Base-by-base conservation (phyloP, 2,329 filamentous ascomycete genomes). In the Penicillium sp. region DNA sequence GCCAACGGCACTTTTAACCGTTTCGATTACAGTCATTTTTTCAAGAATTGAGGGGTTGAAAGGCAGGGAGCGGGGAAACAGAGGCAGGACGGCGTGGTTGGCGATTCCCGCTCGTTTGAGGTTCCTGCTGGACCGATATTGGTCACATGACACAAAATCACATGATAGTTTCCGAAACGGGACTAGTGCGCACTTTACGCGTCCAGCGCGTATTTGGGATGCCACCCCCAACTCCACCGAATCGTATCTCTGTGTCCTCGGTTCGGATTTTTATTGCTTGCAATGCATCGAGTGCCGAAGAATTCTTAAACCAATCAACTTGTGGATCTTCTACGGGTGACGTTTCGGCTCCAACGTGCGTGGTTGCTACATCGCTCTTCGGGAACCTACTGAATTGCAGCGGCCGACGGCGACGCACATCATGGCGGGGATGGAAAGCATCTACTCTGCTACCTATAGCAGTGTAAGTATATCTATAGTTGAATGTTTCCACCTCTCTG, bases 371-470 rank as follows among this genome's bases (percentile, higher is more conserved):
- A 55, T 61, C 59, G 50, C 57, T 64, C 54, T 54, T 61, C 58
- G 58, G 58, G 55, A 68, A 62, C 57, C 56, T 59, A 60, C 57
- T 66, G 61, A 59, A 61, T 60, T 31, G 45, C 44, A 43, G 60
- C 58, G 59, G 56, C 58, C 55, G 53, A 61, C 60, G 57, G 57
- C 60, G 56, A 66, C 62, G 48, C 56, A 58, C 63, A 67, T 63
- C 56, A 73, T 73, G 71, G 70, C 70, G 59, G 67, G 61, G n/a
- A 67, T 69, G 55, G 67, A 69, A 38, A 70, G 79, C 59, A 82
- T 87, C 56, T 87, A 86, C 71, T 84, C 83, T 69, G 85, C 84
- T 55, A 87, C 84, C 10, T 87, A 87, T 68, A 86, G 84, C 71
- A 85, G 82, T 79, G 82, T 83, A 68, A 66, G 77, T 68, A 38